These are phyloP conservation scores for Loxodes magnus DNA, from an alignment of 73 alveolate genomes.

Conservation along the genomic window DNA sequence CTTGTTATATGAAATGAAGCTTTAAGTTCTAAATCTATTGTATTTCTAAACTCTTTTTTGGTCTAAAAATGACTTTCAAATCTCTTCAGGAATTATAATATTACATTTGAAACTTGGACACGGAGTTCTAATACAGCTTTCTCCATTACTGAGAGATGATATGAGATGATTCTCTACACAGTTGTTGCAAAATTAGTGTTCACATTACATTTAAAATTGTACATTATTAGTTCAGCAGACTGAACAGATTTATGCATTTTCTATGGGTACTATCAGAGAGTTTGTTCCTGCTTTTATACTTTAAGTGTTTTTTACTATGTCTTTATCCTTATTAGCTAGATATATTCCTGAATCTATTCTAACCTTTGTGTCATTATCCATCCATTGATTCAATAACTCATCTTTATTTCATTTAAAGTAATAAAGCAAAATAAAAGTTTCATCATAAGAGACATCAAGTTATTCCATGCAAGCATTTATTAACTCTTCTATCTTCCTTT, in stretches of 20 bases:
- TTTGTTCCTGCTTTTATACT: too few species aligned
- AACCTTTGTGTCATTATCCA: slow-evolving; percentile 21
- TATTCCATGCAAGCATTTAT: too few species aligned
- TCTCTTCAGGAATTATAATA: slow-evolving; percentile 3
- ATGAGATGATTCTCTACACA: slow-evolving; percentile 26
- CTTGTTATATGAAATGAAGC: slow-evolving; percentile 31
- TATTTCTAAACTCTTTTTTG: slow-evolving; percentile 11
- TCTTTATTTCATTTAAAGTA: slow-evolving; percentile 12
- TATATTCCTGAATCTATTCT: slow-evolving; percentile 19
- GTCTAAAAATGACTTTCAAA: not conserved
- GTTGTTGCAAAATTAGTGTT: slow-evolving; percentile 38
- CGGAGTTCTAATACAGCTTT: not conserved
- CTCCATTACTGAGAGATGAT: slow-evolving; percentile 26
- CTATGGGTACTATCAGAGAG: too few species aligned
- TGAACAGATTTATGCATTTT: too few species aligned
- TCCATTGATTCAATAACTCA: slow-evolving; percentile 39
- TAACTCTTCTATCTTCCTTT: too few species aligned
- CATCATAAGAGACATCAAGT: slow-evolving; percentile 9
- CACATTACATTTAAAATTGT: slow-evolving; percentile 26
- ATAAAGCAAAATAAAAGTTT: not conserved
- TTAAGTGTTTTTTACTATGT: too few species aligned
- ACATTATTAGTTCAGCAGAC: too few species aligned
- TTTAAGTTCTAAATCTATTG: slow-evolving; percentile 20
- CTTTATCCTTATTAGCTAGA: too few species aligned
- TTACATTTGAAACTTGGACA: slow-evolving; percentile 2